These are phyloP conservation scores for Cynara cardunculus DNA, from an alignment of 129 eudicot genomes.

Conservation along the genomic window DNA sequence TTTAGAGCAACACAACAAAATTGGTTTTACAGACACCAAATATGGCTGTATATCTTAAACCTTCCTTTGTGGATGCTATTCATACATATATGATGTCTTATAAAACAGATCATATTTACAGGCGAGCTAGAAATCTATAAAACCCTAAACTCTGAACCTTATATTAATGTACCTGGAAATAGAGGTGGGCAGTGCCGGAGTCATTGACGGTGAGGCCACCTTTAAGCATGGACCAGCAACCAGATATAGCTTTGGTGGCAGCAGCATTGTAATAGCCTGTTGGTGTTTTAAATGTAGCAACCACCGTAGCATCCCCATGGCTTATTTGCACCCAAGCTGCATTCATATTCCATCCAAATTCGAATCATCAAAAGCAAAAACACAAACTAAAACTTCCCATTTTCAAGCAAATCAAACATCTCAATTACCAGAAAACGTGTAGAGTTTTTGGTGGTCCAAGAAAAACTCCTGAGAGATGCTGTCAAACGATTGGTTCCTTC, in stretches of 20 bases:
- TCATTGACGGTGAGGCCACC: constrained; percentile 51
- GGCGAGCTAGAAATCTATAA: neutral
- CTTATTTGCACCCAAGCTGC: constrained; percentile 73
- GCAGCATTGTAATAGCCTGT: constrained; percentile 39
- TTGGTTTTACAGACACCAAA: neutral
- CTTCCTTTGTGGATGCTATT: too few relatives aligned
- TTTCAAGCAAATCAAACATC: neutral
- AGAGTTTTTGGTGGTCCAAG: constrained; percentile 46
- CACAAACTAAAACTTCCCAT: neutral
- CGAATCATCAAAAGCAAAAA: neutral
- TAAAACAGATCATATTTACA: too few relatives aligned
- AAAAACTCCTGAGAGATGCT: constrained; percentile 47
- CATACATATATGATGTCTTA: too few relatives aligned
- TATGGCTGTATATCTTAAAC: neutral
- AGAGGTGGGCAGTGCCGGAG: constrained; percentile 44
- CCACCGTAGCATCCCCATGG: constrained; percentile 38
- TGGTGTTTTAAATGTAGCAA: constrained; percentile 48
- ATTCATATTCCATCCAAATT: neutral
- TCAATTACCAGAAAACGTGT: constrained; percentile 55
- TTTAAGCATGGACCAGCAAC: constrained; percentile 83
- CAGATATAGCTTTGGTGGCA: constrained; percentile 40
- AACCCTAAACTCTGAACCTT: too few relatives aligned
- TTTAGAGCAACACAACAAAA: neutral
- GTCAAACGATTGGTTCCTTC: constrained; percentile 34
- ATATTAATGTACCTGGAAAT: constrained; percentile 40